Conservation (phyloP, 139 green algal genomes). For the Picochlorum sp. region DNA sequence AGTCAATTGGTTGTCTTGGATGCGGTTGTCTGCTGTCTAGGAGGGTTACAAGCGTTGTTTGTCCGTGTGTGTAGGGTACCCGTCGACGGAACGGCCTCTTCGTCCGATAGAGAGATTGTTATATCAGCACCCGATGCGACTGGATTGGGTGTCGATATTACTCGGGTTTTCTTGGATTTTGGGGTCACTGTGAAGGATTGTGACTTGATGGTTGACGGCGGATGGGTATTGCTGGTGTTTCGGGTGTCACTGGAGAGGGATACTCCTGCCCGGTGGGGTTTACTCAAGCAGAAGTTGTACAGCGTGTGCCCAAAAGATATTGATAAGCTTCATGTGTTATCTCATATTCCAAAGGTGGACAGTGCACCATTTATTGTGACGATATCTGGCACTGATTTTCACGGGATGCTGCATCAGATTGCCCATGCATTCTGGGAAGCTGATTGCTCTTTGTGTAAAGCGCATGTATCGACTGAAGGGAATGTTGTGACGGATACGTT, state of each 20-base stretch:
- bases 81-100: too few relatives aligned
- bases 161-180: slow-evolving; percentile 50
- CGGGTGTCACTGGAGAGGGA: slow-evolving; percentile 12
- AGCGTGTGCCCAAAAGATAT: slow-evolving; percentile 10
- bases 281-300: slow-evolving; percentile 27
- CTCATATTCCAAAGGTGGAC: background rate
- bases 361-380: background rate
- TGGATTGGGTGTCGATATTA: slow-evolving; percentile 29
- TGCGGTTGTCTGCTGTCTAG: too few relatives aligned
- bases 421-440: slow-evolving; percentile 56
- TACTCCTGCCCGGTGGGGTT: slow-evolving; percentile 38
- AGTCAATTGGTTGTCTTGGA: too few relatives aligned
- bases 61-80: too few relatives aligned
- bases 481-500: slow-evolving; percentile 62
- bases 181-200: slow-evolving; percentile 35
- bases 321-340: background rate
- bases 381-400: slow-evolving; percentile 39
- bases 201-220: slow-evolving; percentile 45
- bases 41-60: too few relatives aligned
- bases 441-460: slow-evolving; percentile 19
- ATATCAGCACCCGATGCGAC: slow-evolving; percentile 51
- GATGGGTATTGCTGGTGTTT: slow-evolving; percentile 54
- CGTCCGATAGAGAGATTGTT: slow-evolving; percentile 29
- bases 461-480: slow-evolving; percentile 16
- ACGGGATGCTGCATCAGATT: slow-evolving; percentile 44